Base-by-base conservation (phyloP, 352 stramenopile species). In the Halophytophthora polymorphica region DNA sequence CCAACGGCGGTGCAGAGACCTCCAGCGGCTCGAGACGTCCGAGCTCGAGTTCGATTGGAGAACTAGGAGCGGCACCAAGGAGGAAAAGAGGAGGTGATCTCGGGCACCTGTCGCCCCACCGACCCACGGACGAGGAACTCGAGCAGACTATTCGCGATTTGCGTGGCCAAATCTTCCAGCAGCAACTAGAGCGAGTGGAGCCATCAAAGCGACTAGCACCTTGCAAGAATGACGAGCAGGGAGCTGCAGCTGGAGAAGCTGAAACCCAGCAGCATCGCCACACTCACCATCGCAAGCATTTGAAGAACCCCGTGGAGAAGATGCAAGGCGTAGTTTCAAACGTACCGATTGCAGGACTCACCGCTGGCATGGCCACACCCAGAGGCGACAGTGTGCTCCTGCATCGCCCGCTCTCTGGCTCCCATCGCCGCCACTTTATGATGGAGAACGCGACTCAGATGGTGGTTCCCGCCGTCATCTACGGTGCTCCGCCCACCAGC, bases 91-190 rank as follows among this genome's bases (percentile, higher is more conserved):
- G 13, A 18, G 47, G 19, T 25, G 47, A 52, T 22, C 4, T 19
- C 11, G 29, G 6, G 13, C 14, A 42, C 37, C 61, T 43, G 6
- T n/a, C 46, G 13, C 45, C 36, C 3, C 55, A 18, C 14, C 36
- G 53, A 5, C 69, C 71, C 2, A 71, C 73, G 1, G 73, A 89
- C 49, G 82, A 80, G 33, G 78, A 86, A 40, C 45, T 89, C 10
- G 78, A 89, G 42, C 61, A 71, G 7, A 89, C 87, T 38, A 89
- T 89, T 47, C 71, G 58, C 21, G 75, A 86, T 18, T 48, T 89
- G 25, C 66, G 75, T 1, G 71, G 77, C 39, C 66, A 83, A 50
- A 75, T 89, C 38, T 68, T 69, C 13, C 54, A 66, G n/a, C 74
- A 74, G 23, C 60, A 77, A 2, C 64, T 53, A 15, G 36, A 66